phyloP scores from a whole-genome alignment of 768 basidiomycete genomes.

The Sutorius australiensis region DNA sequence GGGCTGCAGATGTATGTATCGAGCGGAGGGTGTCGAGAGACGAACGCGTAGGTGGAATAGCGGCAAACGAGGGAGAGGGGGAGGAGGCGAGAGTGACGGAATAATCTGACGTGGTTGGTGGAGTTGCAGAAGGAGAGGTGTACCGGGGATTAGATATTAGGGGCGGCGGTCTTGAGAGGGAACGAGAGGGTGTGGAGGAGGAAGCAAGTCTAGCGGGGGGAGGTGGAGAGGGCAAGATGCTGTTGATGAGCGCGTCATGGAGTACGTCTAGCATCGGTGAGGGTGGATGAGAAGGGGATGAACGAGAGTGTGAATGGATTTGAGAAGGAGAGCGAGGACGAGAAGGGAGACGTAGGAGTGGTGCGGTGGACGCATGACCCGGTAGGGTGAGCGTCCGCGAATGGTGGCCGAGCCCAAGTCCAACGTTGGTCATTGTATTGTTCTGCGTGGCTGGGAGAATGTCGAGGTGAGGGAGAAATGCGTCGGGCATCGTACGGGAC shows the following conservation, averaged over 20 bases:
- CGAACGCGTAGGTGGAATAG: slow-evolving; percentile 34
- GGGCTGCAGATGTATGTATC: slow-evolving; percentile 29
- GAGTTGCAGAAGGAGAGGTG: slow-evolving; percentile 59
- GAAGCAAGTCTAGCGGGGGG: slow-evolving; percentile 42
- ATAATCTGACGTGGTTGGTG: slow-evolving; percentile 38
- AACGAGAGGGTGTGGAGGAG: slow-evolving; percentile 30
- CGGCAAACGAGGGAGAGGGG: slow-evolving; percentile 20
- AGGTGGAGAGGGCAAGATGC: slow-evolving; percentile 38
- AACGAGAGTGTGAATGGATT: not conserved
- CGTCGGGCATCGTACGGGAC: slow-evolving; percentile 8
- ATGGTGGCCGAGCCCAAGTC: not conserved
- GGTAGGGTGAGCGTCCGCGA: slow-evolving; percentile 12
- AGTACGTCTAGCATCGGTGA: slow-evolving; percentile 40
- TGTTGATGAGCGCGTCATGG: slow-evolving; percentile 45
- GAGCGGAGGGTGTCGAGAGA: slow-evolving; percentile 61
- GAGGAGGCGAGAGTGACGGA: slow-evolving; percentile 10
- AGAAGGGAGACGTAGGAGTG: slow-evolving; percentile 18
- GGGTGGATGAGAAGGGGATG: slow-evolving; percentile 26
- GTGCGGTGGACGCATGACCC: slow-evolving; percentile 7
- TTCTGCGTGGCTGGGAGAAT: not conserved
- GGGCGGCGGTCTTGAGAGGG: slow-evolving; percentile 44
- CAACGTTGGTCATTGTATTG: not conserved
- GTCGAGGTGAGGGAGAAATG: slow-evolving; percentile 1
- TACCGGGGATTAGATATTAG: slow-evolving; percentile 54
- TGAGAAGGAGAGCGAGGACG: not conserved